Conservation (phyloP, 208 protist species). For the Leishmania aethiopica region DNA sequence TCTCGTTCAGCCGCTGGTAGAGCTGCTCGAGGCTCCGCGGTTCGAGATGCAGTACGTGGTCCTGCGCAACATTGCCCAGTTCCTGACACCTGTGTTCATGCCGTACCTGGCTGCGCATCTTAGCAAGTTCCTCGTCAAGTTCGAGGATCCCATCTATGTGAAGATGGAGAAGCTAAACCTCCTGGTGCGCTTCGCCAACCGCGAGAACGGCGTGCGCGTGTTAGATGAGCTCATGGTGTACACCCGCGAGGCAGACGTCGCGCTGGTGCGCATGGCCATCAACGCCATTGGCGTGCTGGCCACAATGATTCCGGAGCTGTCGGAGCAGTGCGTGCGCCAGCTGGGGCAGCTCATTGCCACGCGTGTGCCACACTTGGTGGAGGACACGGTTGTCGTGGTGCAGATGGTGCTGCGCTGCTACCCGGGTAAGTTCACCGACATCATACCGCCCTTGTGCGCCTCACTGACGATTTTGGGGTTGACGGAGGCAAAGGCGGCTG, state of each 20-base stretch:
- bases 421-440: conserved; percentile 92
- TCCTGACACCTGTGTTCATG: conserved; percentile 82
- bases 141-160: conserved; percentile 99
- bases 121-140: conserved; percentile 97
- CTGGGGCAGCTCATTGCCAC: conserved; percentile 96
- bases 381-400: conserved; percentile 98
- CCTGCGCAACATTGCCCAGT: conserved; percentile 97
- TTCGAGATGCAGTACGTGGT: conserved; percentile 98
- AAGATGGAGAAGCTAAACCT: conserved; percentile 99
- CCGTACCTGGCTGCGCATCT: conserved; percentile 76
- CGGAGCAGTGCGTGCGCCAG: conserved; percentile 93
- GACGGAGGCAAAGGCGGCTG: conserved; percentile 95
- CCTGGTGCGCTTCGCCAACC: conserved; percentile 94
- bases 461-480: conserved; percentile 96
- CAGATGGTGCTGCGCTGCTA: conserved; percentile 97
- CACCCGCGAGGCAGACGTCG: conserved; percentile 96
- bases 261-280: conserved; percentile 96
- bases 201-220: conserved; percentile 87
- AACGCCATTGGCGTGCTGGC: conserved; percentile 96
- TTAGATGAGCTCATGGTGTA: conserved; percentile 95
- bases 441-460: conserved; percentile 95
- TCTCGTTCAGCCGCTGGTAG: conserved; percentile 91
- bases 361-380: conserved; percentile 96
- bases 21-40: conserved; percentile 67
- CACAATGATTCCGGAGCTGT: conserved; percentile 93